A percentile compares a stretch with the other conserved stretches of the same genome.
phyloP scores from a whole-genome alignment of 495 filamentous ascomycete species.

The Penicillium macrosclerotiorum region DNA sequence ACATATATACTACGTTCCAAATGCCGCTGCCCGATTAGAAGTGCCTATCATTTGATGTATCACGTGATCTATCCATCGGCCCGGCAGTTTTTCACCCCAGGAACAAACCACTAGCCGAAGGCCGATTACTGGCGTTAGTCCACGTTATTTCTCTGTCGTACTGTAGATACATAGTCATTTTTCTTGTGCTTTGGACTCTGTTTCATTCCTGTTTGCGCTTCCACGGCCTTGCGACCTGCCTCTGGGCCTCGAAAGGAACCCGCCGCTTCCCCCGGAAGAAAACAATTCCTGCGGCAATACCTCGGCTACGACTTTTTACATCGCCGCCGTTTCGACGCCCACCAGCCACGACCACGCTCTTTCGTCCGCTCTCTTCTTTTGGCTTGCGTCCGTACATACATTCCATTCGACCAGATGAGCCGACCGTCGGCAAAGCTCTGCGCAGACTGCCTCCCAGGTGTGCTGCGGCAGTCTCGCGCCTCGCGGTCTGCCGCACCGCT shows the following conservation, averaged over 20 bases:
- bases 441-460: conserved; percentile 32
- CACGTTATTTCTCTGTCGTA: background rate
- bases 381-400: conserved; percentile 5
- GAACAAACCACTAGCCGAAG: conserved; percentile 1
- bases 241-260: background rate
- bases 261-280: conserved; percentile 16
- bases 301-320: conserved; percentile 24
- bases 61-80: conserved; percentile 31
- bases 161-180: background rate
- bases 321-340: conserved; percentile 2
- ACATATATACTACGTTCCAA: no score
- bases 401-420: conserved; percentile 25
- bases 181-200: background rate
- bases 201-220: background rate
- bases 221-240: background rate
- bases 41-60: conserved; percentile 3
- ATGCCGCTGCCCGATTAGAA: no score
- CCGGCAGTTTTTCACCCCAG: conserved; percentile 22
- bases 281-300: conserved; percentile 21
- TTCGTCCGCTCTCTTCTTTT: background rate
- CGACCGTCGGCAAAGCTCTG: conserved; percentile 33
- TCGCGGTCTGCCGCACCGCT: conserved; percentile 15
- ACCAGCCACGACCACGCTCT: conserved; percentile 1
- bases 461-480: conserved; percentile 26
- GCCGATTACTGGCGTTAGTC: background rate